These are phyloP conservation scores for Farysia itapuensis DNA, from an alignment of 1,284 basidiomycete genomes.

Conservation along the genomic window DNA sequence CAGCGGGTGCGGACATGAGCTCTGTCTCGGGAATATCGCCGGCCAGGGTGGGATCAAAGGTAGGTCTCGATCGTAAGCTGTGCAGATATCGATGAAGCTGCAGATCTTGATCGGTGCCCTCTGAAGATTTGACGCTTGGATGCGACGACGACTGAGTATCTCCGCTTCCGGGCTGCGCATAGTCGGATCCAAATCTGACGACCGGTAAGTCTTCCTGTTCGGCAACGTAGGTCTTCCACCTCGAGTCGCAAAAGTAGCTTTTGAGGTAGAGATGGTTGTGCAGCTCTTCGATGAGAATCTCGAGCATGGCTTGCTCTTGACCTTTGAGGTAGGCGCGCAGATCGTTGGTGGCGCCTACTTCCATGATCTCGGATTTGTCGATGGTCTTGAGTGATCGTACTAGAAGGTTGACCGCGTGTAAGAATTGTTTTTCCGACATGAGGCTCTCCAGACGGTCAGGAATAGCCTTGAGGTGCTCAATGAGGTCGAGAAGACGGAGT, in stretches of 20 bases:
- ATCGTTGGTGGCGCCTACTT: constrained; percentile 90
- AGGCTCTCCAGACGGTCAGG: constrained; percentile 89
- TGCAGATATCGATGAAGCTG: constrained; percentile 40
- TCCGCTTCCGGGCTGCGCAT: not conserved
- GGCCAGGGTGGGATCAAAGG: constrained; percentile 37
- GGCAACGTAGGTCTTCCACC: constrained; percentile 82
- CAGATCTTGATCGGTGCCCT: not conserved
- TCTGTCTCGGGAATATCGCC: constrained; percentile 27
- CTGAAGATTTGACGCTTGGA: too few species aligned
- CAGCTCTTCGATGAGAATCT: constrained; percentile 92
- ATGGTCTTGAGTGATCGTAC: constrained; percentile 86
- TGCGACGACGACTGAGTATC: not conserved
- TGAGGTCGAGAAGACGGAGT: constrained; percentile 45
- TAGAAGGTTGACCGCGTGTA: constrained; percentile 85
- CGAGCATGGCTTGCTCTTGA: constrained; percentile 69
- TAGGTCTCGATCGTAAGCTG: constrained; percentile 24
- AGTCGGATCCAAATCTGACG: constrained; percentile 43
- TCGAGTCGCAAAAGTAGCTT: constrained; percentile 88
- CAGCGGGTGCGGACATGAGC: constrained; percentile 18
- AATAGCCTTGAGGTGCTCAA: constrained; percentile 75
- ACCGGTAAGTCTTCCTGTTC: constrained; percentile 68
- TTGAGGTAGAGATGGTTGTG: constrained; percentile 98
- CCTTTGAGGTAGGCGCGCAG: constrained; percentile 79
- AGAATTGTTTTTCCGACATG: constrained; percentile 91
- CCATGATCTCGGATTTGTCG: constrained; percentile 86